Percentiles rank a stretch among this genome's conserved stretches.
Evolutionary conservation across 179 eudicot species (phyloP).

Genomic region (Sideroxylon spinosum): DNA sequence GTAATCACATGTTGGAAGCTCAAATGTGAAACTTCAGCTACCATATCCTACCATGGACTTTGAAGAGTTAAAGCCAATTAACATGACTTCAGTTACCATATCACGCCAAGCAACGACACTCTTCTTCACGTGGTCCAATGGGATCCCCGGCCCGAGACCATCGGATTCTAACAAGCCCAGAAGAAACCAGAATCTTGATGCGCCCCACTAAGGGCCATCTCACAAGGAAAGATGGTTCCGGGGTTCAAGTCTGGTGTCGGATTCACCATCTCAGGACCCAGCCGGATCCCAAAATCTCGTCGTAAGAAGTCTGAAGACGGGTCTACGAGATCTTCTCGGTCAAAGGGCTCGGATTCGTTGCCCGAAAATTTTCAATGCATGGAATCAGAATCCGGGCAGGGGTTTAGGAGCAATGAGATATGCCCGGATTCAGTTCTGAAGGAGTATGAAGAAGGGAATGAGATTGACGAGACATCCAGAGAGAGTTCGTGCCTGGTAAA

Average conservation of each 20-base stretch:
- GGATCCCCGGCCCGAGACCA: conserved; percentile 13
- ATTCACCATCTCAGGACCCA: conserved; percentile 8
- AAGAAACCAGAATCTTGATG: conserved; percentile 13
- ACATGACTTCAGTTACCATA: conserved; percentile 9
- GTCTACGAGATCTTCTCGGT: conserved; percentile 14
- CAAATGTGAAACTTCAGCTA: too few relatives aligned
- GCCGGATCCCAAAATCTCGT: background rate
- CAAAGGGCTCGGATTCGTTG: conserved; percentile 12
- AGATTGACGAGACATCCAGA: conserved; percentile 14
- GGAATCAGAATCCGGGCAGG: conserved; percentile 10
- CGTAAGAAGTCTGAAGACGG: conserved; percentile 21
- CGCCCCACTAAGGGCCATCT: background rate
- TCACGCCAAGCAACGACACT: conserved; percentile 21
- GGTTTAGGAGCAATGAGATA: background rate
- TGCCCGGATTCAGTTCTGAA: background rate
- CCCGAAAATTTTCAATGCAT: conserved; percentile 7
- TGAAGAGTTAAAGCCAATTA: too few relatives aligned
- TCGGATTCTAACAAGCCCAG: conserved; percentile 14
- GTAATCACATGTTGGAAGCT: too few relatives aligned
- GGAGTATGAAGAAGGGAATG: conserved; percentile 10
- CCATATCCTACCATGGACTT: too few relatives aligned
- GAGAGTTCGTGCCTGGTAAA: conserved; percentile 16
- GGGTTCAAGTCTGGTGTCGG: background rate
- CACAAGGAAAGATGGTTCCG: background rate
- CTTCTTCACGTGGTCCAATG: conserved; percentile 12